Evolutionary conservation across 1,284 basidiomycete species (phyloP).

Genomic region (Cryptococcus sp.): DNA sequence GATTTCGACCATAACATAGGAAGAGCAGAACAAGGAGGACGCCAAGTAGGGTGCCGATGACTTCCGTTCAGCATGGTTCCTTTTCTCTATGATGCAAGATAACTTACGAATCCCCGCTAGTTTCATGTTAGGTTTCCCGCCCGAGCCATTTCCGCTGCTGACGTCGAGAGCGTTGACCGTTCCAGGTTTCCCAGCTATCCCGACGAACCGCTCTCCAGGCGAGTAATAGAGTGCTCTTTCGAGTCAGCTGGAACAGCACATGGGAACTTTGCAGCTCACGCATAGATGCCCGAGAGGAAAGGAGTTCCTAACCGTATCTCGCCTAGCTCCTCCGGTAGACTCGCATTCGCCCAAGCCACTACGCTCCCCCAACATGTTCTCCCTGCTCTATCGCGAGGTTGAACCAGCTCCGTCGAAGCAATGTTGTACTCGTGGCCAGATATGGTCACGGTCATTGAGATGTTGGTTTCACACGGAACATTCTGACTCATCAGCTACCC

Average conservation of each 20-base stretch:
- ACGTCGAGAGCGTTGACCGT: constrained; percentile 29
- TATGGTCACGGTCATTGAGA: constrained; percentile 31
- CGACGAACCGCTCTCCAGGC: constrained; percentile 25
- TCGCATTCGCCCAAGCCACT: constrained; percentile 36
- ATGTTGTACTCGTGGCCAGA: constrained; percentile 28
- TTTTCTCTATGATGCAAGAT: background rate
- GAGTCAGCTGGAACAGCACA: constrained; percentile 1
- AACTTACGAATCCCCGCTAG: constrained; percentile 34
- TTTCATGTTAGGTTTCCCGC: constrained; percentile 17
- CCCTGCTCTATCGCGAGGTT: constrained; percentile 17
- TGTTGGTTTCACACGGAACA: constrained; percentile 35
- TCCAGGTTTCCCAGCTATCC: constrained; percentile 39
- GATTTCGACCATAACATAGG: constrained; percentile 31
- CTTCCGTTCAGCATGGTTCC: constrained; percentile 4
- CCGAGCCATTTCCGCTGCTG: background rate
- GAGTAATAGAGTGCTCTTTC: constrained; percentile 37
- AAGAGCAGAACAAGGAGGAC: constrained; percentile 29
- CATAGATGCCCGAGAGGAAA: constrained; percentile 40
- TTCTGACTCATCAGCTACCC: constrained; percentile 21
- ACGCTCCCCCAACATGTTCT: constrained; percentile 37
- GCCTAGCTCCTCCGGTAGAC: constrained; percentile 28
- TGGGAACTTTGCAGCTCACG: constrained; percentile 29
- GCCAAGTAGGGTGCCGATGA: constrained; percentile 33
- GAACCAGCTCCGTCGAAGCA: constrained; percentile 25
- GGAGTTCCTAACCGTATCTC: constrained; percentile 41